These are phyloP conservation scores for Globisporangium solare DNA, from an alignment of 352 stramenopile genomes.

Conservation along the genomic window DNA sequence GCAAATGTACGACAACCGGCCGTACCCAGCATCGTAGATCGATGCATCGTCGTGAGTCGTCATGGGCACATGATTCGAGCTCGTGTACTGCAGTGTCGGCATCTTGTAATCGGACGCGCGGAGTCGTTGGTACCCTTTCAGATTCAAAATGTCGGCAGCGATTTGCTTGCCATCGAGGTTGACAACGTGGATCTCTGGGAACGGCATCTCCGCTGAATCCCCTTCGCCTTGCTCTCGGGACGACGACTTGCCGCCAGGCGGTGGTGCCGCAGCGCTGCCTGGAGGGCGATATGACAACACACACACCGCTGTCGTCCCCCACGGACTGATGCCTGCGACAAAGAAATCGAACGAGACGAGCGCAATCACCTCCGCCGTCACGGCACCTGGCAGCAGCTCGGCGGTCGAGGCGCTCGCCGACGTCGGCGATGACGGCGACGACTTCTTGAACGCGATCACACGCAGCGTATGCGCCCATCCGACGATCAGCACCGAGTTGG, in stretches of 20 bases:
- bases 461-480: slow-evolving; percentile 74
- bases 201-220: slow-evolving; percentile 64
- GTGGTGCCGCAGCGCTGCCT: slow-evolving; percentile 19
- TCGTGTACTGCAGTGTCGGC: slow-evolving; percentile 57
- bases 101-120: slow-evolving; percentile 82
- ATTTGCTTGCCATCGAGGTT: slow-evolving; percentile 85
- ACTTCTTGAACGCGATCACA: slow-evolving; percentile 73
- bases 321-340: slow-evolving; percentile 66
- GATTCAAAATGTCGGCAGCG: slow-evolving; percentile 71
- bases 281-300: slow-evolving; percentile 71
- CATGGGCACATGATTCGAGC: slow-evolving; percentile 16
- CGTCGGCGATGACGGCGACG: slow-evolving; percentile 29
- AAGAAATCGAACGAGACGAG: slow-evolving; percentile 84
- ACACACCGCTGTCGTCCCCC: slow-evolving; percentile 49
- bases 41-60: slow-evolving; percentile 24
- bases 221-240: slow-evolving; percentile 56
- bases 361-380: slow-evolving; percentile 66
- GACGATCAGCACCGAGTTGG: slow-evolving; percentile 49
- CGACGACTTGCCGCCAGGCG: slow-evolving; percentile 21
- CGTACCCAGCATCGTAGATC: slow-evolving; percentile 69
- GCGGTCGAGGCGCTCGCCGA: slow-evolving; percentile 24
- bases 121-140: slow-evolving; percentile 70
- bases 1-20: slow-evolving; percentile 69
- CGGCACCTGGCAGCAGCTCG: slow-evolving; percentile 19
- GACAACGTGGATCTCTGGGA: slow-evolving; percentile 84